phyloP scores from a whole-genome alignment of 164 flowering plant genomes.

The Tetracentron sinense region DNA sequence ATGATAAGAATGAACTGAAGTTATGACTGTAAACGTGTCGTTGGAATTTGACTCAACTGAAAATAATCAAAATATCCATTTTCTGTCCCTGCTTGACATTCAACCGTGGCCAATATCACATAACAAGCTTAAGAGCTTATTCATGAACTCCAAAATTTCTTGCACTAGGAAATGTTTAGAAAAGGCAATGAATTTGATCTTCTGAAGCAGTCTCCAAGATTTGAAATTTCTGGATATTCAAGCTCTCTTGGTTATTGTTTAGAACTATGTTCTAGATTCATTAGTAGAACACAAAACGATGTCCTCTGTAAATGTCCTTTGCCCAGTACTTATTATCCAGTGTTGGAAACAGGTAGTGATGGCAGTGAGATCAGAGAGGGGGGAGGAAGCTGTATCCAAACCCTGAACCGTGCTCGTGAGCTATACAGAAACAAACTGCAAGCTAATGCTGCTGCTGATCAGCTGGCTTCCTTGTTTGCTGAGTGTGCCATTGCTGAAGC shows the following conservation, averaged over 20 bases:
- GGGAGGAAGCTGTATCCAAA: constrained; percentile 65
- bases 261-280: background rate
- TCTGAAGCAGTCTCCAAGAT: no score
- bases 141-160: no score
- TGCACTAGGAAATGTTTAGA: no score
- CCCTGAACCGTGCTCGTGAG: constrained; percentile 77
- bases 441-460: constrained; percentile 63
- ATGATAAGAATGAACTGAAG: no score
- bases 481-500: constrained; percentile 96
- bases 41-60: no score
- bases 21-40: no score
- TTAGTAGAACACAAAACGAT: background rate
- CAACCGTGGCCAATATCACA: no score
- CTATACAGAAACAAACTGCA: constrained; percentile 58
- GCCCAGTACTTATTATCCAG: background rate
- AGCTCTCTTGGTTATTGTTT: background rate
- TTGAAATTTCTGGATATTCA: background rate
- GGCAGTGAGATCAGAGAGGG: constrained; percentile 72
- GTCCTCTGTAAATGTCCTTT: background rate
- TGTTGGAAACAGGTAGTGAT: constrained; percentile 56
- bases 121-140: no score
- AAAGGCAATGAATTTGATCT: no score
- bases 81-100: no score
- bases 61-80: no score
- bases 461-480: constrained; percentile 91